Percentiles rank a stretch among this genome's conserved stretches.
Conservation (phyloP, 176 grass and related monocot species). For the Oryza officinalis region DNA sequence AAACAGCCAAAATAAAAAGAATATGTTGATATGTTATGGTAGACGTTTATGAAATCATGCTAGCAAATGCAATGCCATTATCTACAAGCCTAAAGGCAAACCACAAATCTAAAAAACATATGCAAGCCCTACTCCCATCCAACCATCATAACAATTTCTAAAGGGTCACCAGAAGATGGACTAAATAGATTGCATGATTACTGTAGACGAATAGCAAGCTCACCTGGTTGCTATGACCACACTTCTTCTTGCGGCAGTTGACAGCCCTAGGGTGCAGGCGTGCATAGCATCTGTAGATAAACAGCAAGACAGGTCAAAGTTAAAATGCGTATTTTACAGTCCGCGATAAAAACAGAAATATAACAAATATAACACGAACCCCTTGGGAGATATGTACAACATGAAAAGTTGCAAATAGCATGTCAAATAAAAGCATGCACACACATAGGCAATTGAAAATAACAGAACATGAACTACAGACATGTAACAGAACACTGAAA, state of each 20-base stretch:
- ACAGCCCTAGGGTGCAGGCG: conserved; percentile 69
- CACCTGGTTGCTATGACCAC: conserved; percentile 75
- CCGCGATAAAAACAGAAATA: neutral
- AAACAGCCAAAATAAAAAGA: neutral
- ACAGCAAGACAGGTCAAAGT: neutral
- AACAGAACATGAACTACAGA: neutral
- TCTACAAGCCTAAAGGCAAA: neutral
- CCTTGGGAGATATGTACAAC: neutral
- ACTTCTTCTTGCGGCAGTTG: conserved; percentile 81
- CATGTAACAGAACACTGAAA: neutral
- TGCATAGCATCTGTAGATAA: conserved; percentile 52
- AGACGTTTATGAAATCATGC: neutral
- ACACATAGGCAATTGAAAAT: neutral
- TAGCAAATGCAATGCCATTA: neutral
- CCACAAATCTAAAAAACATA: neutral
- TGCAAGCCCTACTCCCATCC: neutral
- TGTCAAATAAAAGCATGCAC: neutral
- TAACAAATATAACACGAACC: neutral
- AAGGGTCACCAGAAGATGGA: no score
- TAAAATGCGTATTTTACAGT: neutral
- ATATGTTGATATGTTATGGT: no score
- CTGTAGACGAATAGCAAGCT: neutral
- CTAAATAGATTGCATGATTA: no score
- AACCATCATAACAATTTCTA: no score
- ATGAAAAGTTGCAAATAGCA: neutral